A percentile compares a stretch with the other conserved stretches of the same genome.
Conservation (phyloP, 108 stramenopile genomes). For the Asterionellopsis glacialis region DNA sequence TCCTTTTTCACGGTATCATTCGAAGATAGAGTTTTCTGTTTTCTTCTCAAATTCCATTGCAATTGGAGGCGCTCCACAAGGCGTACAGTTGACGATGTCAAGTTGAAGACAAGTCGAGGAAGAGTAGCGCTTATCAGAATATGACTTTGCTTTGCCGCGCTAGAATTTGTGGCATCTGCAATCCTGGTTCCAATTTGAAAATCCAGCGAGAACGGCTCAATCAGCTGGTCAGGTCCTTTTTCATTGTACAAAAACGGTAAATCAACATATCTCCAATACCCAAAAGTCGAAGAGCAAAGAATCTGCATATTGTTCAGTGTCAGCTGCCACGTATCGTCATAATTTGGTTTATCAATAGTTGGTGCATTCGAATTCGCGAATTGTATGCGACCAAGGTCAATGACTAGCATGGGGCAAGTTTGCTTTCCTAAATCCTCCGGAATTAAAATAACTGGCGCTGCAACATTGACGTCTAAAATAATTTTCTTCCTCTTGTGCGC, state of each 20-base stretch:
- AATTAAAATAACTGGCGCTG: slow-evolving; percentile 55
- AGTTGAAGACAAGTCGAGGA: slow-evolving; percentile 61
- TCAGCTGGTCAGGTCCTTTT: slow-evolving; percentile 16
- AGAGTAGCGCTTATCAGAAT: slow-evolving; percentile 39
- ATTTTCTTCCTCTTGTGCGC: slow-evolving; percentile 54
- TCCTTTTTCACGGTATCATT: neutral
- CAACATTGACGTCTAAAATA: slow-evolving; percentile 49
- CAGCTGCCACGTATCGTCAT: slow-evolving; percentile 57
- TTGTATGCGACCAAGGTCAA: slow-evolving; percentile 55
- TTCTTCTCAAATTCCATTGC: slow-evolving; percentile 25
- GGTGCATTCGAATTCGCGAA: slow-evolving; percentile 25
- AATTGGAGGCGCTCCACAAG: slow-evolving; percentile 38
- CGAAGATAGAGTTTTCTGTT: neutral
- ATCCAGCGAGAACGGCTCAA: slow-evolving; percentile 67
- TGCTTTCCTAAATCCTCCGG: slow-evolving; percentile 41
- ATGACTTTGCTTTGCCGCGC: slow-evolving; percentile 1
- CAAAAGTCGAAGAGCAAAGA: slow-evolving; percentile 4
- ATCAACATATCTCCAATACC: neutral
- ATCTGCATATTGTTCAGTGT: slow-evolving; percentile 47
- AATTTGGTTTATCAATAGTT: slow-evolving; percentile 5
- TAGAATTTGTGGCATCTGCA: slow-evolving; percentile 1
- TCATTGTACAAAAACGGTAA: too few relatives aligned
- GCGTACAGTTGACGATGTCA: slow-evolving; percentile 54
- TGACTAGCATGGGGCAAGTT: slow-evolving; percentile 32
- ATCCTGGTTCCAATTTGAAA: slow-evolving; percentile 44